Evolutionary conservation across 371 early-diverging fungal species (phyloP).

Genomic region (Synchytrium microbalum): DNA sequence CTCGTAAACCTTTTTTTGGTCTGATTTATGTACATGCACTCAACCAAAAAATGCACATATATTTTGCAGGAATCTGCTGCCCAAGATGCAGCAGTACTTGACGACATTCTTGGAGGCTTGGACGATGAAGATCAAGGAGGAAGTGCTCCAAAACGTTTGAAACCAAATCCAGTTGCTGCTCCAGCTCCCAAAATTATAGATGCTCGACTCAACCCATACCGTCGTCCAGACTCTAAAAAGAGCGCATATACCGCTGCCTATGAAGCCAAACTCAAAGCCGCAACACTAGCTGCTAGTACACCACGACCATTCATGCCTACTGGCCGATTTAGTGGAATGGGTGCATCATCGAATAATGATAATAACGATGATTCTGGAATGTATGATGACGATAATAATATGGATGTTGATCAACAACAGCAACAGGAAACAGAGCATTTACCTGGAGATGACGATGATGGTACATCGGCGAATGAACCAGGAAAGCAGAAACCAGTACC

Average conservation of each 20-base stretch:
- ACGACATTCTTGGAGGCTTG: neutral
- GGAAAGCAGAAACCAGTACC: neutral
- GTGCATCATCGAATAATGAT: neutral
- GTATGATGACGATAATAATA: neutral
- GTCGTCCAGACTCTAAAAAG: neutral
- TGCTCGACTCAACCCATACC: neutral
- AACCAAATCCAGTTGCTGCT: neutral
- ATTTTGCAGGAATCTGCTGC: neutral
- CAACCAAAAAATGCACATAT: constrained; percentile 1
- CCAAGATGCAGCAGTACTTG: neutral
- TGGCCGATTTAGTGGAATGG: neutral
- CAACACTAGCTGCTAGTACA: neutral
- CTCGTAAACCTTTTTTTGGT: neutral
- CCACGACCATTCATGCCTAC: neutral
- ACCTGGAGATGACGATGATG: neutral
- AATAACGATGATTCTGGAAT: neutral
- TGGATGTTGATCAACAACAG: neutral
- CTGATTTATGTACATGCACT: neutral
- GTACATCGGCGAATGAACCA: neutral
- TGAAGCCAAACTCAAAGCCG: neutral
- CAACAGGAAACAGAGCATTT: neutral
- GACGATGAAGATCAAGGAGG: neutral
- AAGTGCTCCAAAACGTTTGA: neutral
- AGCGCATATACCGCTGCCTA: neutral
- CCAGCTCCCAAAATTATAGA: neutral